phyloP scores from a whole-genome alignment of 768 basidiomycete genomes.

The Suillus occidentalis region DNA sequence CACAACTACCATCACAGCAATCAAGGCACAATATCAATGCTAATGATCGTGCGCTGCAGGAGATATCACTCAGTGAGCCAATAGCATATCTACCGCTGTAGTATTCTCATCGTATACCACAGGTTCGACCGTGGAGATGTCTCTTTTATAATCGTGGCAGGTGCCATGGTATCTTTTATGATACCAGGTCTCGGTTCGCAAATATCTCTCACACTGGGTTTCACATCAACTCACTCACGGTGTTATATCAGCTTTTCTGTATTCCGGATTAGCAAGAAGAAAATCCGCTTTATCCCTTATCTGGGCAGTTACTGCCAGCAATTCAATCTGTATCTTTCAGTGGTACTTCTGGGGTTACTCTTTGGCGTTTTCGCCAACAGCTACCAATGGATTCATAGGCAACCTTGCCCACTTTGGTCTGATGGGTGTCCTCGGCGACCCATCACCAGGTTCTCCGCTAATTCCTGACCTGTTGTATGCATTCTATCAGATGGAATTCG shows the following conservation, averaged over 20 bases:
- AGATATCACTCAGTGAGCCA: conserved; percentile 29
- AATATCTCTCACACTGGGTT: conserved; percentile 7
- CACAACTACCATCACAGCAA: not conserved
- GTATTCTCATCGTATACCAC: conserved; percentile 4
- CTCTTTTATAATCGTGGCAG: conserved; percentile 66
- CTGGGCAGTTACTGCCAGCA: conserved; percentile 71
- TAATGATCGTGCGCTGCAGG: conserved; percentile 18
- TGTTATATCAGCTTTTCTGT: conserved; percentile 56
- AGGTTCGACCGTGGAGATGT: conserved; percentile 75
- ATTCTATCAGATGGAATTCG: conserved; percentile 88
- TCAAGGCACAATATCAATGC: not conserved
- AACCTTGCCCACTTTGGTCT: conserved; percentile 81
- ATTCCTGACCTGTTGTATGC: conserved; percentile 83
- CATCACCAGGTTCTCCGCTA: conserved; percentile 77
- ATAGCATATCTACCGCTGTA: conserved; percentile 1
- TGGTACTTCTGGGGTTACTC: conserved; percentile 87
- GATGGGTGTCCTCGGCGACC: conserved; percentile 63
- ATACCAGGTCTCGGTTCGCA: conserved; percentile 66
- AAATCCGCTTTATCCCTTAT: conserved; percentile 73
- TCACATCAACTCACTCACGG: conserved; percentile 1
- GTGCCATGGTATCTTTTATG: conserved; percentile 76
- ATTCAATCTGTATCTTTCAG: conserved; percentile 75
- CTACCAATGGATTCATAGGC: conserved; percentile 75
- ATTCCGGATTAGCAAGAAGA: conserved; percentile 69
- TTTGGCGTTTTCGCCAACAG: conserved; percentile 77